Base-by-base conservation (phyloP, 306 rosid species). In the Herpetospermum pedunculosum region DNA sequence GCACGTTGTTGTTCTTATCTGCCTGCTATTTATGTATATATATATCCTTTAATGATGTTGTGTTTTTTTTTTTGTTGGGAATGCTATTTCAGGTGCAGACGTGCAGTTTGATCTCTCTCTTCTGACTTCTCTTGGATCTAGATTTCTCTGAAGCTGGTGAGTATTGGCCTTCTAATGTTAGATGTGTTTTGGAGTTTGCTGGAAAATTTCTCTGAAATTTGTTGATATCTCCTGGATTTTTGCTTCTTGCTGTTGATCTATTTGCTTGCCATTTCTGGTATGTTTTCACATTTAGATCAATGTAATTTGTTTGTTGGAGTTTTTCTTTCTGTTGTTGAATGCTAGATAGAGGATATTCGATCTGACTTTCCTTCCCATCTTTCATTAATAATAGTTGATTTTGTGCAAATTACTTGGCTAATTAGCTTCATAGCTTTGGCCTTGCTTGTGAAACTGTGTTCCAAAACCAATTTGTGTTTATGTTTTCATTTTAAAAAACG, bases 11-110 rank as follows among this genome's bases (percentile, higher is more conserved):
- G 23, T 65, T 49, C 26, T 46, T 30, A 11, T 29, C n/a, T 73
- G 23, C 38, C 35, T 40, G 53, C 35, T 59, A 81, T 55, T 71
- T 60, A 9, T 57, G 57, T 7, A 57, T 8, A 73, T 57, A 62
- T 7, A 57, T 8, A 73, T 19, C 10, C 73, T 55, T 80, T 26
- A 79, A 44, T 74, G 32, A 54, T 73, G 46, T 77, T 81, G 77
- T 81, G 75, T 77, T 53, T 72, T 75, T 67, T 40, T 73, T 77
- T 80, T 64, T 19, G 48, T 37, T 37, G 71, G 67, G 30, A 67
- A 57, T 80, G 80, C 76, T 69, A 71, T 81, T 79, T 49, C 90
- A 86, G 94, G 81, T 72, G 83, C 85, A 73, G 81, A 86, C 92
- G 81, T 72, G 83, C 85, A 73, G 81, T 64, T 75, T 86, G 83